Evolutionary conservation across 331 rosid genomes (phyloP).

Genomic region (Malus hybrid): DNA sequence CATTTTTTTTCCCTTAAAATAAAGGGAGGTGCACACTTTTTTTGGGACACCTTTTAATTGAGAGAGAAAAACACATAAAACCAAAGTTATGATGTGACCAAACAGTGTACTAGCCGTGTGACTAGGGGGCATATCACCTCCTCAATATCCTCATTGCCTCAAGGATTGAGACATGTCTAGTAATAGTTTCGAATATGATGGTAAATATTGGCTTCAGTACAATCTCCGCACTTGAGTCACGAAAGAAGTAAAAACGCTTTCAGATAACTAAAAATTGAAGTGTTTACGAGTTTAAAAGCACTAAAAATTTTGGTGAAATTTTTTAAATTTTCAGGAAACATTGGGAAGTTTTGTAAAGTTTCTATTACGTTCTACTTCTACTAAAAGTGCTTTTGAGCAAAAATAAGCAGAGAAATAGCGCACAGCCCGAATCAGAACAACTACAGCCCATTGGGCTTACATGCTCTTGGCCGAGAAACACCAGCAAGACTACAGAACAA

Average conservation of each 20-base stretch:
- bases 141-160: neutral
- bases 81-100: neutral
- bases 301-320: too few species aligned
- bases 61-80: neutral
- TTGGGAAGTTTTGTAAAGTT: too few species aligned
- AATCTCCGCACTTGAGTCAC: neutral
- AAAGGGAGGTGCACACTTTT: neutral
- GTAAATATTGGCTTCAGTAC: neutral
- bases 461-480: neutral
- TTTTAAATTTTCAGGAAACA: too few species aligned
- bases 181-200: too few species aligned
- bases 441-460: neutral
- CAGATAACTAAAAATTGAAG: too few species aligned
- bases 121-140: neutral
- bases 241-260: too few species aligned
- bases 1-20: neutral
- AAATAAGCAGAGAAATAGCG: too few species aligned
- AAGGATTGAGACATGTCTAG: neutral
- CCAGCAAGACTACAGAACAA: neutral
- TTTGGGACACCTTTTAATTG: neutral
- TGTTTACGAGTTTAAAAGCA: too few species aligned
- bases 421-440: neutral
- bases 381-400: too few species aligned
- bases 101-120: neutral
- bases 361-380: too few species aligned